Conservation (phyloP, 208 protist genomes). For the Acanthamoeba castellanii region DNA sequence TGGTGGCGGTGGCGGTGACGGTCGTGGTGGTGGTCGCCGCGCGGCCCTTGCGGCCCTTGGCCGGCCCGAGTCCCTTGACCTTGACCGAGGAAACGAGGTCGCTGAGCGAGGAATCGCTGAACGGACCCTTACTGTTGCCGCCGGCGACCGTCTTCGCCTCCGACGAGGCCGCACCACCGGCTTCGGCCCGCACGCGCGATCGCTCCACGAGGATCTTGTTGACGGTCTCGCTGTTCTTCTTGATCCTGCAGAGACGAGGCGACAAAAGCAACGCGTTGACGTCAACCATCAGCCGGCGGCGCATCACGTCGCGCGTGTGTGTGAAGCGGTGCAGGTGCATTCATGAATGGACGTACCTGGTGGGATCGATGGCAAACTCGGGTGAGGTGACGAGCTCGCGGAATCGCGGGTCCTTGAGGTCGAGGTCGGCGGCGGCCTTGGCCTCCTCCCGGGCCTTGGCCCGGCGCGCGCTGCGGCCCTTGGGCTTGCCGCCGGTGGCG, state of each 20-base stretch:
- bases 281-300: too few species aligned
- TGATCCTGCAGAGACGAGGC: not conserved
- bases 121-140: not conserved
- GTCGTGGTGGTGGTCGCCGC: not conserved
- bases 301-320: not conserved
- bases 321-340: not conserved
- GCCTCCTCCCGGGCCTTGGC: slow-evolving; percentile 27
- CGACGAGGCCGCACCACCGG: not conserved
- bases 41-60: not conserved
- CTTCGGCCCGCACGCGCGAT: slow-evolving; percentile 25
- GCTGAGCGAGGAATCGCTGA: slow-evolving; percentile 23
- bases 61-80: slow-evolving; percentile 2
- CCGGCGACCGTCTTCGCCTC: not conserved
- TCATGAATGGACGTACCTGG: not conserved
- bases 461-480: slow-evolving; percentile 31
- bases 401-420: slow-evolving; percentile 87
- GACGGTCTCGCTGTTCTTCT: slow-evolving; percentile 35
- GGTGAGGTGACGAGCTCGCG: slow-evolving; percentile 64
- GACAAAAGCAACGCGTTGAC: too few species aligned
- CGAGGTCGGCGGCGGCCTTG: slow-evolving; percentile 78
- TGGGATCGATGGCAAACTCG: slow-evolving; percentile 89
- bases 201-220: slow-evolving; percentile 60
- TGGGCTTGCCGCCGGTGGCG: slow-evolving; percentile 4
- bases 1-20: not conserved
- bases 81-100: slow-evolving; percentile 58